Conservation (phyloP, 208 protist genomes). For the Wallacemonas rigidus region DNA sequence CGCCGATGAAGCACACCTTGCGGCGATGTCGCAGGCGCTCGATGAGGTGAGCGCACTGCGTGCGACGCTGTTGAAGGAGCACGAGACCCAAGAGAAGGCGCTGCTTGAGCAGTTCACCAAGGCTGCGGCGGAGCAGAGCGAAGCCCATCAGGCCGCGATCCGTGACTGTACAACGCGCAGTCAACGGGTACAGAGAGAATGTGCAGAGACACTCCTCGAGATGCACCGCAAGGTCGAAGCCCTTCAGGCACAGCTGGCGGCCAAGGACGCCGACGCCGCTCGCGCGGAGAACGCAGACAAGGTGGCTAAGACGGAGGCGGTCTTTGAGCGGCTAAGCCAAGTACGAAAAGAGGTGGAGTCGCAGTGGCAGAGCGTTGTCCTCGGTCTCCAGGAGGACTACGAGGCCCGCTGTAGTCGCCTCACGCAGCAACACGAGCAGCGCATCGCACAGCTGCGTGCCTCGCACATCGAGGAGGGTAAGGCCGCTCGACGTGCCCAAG, state of each 20-base stretch:
- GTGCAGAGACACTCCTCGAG: slow-evolving; percentile 23
- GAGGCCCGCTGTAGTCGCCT: slow-evolving; percentile 23
- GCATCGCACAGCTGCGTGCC: slow-evolving; percentile 26
- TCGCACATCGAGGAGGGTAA: slow-evolving; percentile 16
- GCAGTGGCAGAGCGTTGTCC: slow-evolving; percentile 33
- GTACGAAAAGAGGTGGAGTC: slow-evolving; percentile 24
- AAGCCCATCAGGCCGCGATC: slow-evolving; percentile 29
- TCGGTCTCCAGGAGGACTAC: slow-evolving; percentile 26
- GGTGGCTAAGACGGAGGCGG: slow-evolving; percentile 13
- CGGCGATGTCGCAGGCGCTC: slow-evolving; percentile 57
- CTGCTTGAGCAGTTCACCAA: slow-evolving; percentile 34
- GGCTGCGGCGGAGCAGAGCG: slow-evolving; percentile 29
- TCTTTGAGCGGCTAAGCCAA: slow-evolving; percentile 21
- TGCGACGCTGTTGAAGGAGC: slow-evolving; percentile 38
- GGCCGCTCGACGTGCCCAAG: slow-evolving; percentile 19
- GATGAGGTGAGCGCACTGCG: slow-evolving; percentile 52
- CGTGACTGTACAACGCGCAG: slow-evolving; percentile 29
- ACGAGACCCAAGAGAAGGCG: slow-evolving; percentile 39
- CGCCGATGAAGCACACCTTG: slow-evolving; percentile 32
- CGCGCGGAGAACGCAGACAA: slow-evolving; percentile 22
- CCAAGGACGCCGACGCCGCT: slow-evolving; percentile 19
- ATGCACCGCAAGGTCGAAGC: slow-evolving; percentile 32
- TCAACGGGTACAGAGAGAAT: slow-evolving; percentile 37
- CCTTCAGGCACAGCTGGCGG: slow-evolving; percentile 26
- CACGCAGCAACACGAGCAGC: slow-evolving; percentile 32